Base-by-base conservation (phyloP, 2,329 filamentous ascomycete species). In the Cryphonectria carpinicola region DNA sequence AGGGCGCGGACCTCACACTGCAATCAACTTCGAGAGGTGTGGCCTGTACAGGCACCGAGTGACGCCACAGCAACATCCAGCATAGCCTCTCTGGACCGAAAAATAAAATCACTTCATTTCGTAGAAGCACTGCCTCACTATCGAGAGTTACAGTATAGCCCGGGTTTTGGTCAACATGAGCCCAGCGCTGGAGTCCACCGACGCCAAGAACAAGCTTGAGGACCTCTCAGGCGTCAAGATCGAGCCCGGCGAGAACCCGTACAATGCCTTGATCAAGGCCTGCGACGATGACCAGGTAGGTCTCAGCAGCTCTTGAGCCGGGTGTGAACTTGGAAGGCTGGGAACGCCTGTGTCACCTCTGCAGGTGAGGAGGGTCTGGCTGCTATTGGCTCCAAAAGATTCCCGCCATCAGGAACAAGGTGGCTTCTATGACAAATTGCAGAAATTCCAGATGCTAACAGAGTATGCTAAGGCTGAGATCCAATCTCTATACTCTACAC, bases 401-500 rank as follows among this genome's bases (percentile, higher is more conserved):
- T 7, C 19, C 28, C 54, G 17, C 54, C 14, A 35, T 32, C 54
- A 28, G 25, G 14, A 62, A 3, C 41, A 41, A 41, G 56, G 37
- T 28, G 25, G 25, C 22, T 4, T 11, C 1, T 60, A 19, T 37
- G 25, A 4, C 41, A n/a, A 49, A 19, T 13, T 11, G 32, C 4
- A 8, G 19, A 22, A 25, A 37, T 17, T 3, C 32, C 19, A 35
- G 25, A 19, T 66, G 68, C 73, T 72, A 35, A 71, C 43, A 7
- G 8, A 6, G 37, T 6, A 0, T n/a, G 58, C 11, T 72, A 93
- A 93, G 91, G 80, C 81, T 32, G 82, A 90, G 76, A 90, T 97
- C 14, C 93, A 95, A 81, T 80, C 83, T 8, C 86, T 90, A 58
- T 98, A 98, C 79, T 84, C 87, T 14, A 85, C 84, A 1, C 95